Evolutionary conservation across 352 stramenopile species (phyloP), one percentile per base, ranked within the genome.

Genomic region (Phytophthora aleatoria): DNA sequence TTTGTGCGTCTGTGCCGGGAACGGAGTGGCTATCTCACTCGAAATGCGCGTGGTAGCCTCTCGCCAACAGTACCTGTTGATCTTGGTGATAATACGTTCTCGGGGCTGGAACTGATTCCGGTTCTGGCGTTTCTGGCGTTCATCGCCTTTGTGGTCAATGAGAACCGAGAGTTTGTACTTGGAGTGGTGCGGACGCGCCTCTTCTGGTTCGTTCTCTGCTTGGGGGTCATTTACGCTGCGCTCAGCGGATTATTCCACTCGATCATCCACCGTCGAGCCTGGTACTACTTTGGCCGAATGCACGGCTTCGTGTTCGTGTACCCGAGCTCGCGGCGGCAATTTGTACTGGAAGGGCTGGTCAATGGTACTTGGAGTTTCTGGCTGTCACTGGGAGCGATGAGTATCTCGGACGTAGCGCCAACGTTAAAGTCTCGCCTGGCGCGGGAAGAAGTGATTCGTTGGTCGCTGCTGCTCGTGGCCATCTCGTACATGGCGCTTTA

Each of bases 311-410:
- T 84, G 27, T 79, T 91, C 16, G 70, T 89, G 53, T 82, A 91
- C 50, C 83, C 83, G 36, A 87, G 72, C 38, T 81, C 71, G 1
- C 76, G 81, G 5, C 81, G 81, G 16, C 83, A 91, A 61, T 91
- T 91, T 31, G 71, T 85, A 43, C 57, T 91, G 45, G 83, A 91
- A 47, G 83, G 83, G 0, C 44, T 91, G 12, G 31, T 87, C 13
- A 77, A 85, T 63, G 83, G 83, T 41, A 67, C 60, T 7, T 91
- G 79, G 79, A 89, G 83, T 69, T 86, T 91, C 49, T 73, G 69
- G 43, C 56, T 89, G 36, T 91, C 83, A 27, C 56, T 87, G 2
- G 80, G 59, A 26, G 66, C 68, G 33, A 82, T 90, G 67, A 71
- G 55, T 28, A 74, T 91, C 31, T 57, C 64, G 20, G 73, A 89